A percentile compares a stretch with the other conserved stretches of the same genome.
phyloP scores from a whole-genome alignment of 2,329 filamentous ascomycete species.

The Gaeumannomyces sp. region DNA sequence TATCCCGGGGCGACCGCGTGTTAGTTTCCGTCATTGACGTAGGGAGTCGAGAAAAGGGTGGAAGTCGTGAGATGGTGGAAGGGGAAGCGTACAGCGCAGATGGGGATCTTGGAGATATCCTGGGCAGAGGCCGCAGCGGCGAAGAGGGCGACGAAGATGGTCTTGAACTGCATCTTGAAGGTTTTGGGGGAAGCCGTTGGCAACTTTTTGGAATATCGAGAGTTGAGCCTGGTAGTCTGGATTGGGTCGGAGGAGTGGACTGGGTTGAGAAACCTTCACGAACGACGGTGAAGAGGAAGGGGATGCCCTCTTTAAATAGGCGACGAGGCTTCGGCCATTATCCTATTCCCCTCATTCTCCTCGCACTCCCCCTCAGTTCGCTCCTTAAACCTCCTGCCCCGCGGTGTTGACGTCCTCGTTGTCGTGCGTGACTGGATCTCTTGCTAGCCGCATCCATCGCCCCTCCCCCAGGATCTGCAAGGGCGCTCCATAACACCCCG shows the following conservation, averaged over 20 bases:
- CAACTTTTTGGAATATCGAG: not conserved
- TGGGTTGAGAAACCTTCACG: not conserved
- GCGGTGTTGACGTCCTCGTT: not conserved
- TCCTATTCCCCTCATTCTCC: not conserved
- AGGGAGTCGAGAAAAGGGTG: not conserved
- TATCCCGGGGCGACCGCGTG: not conserved
- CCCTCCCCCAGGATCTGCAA: not conserved
- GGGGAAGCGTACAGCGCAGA: slow-evolving; percentile 4
- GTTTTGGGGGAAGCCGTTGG: not conserved
- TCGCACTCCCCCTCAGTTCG: not conserved
- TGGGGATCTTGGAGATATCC: slow-evolving; percentile 10
- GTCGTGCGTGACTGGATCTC: not conserved
- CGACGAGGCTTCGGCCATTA: not conserved
- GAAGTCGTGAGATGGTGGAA: not conserved
- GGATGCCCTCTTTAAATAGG: not conserved
- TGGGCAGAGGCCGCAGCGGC: slow-evolving; percentile 7
- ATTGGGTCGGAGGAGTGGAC: not conserved
- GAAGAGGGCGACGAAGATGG: slow-evolving; percentile 5
- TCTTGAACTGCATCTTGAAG: slow-evolving; percentile 10
- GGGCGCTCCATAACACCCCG: not conserved
- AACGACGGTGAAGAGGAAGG: not conserved
- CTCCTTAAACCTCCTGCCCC: not conserved
- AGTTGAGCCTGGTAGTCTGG: not conserved
- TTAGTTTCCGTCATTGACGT: not conserved
- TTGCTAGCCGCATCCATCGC: not conserved